Percentiles rank a stretch among this genome's conserved stretches.
phyloP scores from a whole-genome alignment of 139 green algal species.

The Chlamydomonas incerta region DNA sequence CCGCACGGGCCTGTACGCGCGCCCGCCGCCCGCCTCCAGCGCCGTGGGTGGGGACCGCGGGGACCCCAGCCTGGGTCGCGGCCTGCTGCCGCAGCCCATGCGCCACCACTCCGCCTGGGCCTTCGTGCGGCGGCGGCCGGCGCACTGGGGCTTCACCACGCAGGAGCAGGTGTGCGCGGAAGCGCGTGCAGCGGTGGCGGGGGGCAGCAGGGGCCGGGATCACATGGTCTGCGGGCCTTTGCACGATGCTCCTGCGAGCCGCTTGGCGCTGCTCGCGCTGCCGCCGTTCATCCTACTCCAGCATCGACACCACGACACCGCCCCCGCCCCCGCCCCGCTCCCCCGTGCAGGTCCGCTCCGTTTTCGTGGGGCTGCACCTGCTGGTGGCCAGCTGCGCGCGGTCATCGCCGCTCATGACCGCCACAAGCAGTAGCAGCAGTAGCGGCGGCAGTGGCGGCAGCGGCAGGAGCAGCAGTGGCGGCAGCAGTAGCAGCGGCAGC shows the following conservation, averaged over 20 bases:
- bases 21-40: not conserved
- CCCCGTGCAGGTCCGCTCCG: not conserved
- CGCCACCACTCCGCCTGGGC: slow-evolving; percentile 1
- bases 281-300: not conserved
- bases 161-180: not conserved
- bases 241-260: too few species aligned
- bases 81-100: not conserved
- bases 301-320: not conserved
- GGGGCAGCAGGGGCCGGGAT: too few species aligned
- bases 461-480: not conserved
- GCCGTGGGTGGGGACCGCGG: not conserved
- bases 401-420: not conserved
- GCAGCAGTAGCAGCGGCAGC: not conserved
- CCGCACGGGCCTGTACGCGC: not conserved
- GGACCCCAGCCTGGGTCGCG: not conserved
- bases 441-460: not conserved
- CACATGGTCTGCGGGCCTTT: too few species aligned
- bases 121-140: not conserved
- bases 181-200: not conserved
- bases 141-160: not conserved
- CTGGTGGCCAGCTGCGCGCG: not conserved
- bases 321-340: not conserved
- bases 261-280: too few species aligned
- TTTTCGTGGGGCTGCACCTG: slow-evolving; percentile 22
- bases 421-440: not conserved